Base-by-base conservation (phyloP, 2,329 filamentous ascomycete species). In the Didymella segeticola region DNA sequence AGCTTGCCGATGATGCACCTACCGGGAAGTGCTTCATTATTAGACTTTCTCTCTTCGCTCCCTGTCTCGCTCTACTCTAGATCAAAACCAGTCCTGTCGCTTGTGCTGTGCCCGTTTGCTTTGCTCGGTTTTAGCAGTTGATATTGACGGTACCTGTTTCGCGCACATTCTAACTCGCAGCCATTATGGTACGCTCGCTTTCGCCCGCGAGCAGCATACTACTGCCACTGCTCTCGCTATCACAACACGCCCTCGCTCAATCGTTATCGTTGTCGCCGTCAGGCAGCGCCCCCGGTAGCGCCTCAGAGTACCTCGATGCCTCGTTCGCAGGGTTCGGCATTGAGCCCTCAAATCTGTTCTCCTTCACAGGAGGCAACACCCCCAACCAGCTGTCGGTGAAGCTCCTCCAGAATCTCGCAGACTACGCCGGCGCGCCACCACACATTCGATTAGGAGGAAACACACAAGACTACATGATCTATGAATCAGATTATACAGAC, bases 271-370 rank as follows among this genome's bases (percentile, higher is more conserved):
- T 76, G 30, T 67, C 70, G 15, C 64, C 70, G 22, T 56, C 66
- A 6, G 51, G 62, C n/a, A 67, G 57, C 19, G 67, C 72, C 6
- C 59, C 71, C 9, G 57, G 55, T 36, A 64, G 57, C 31, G 67
- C 73, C 29, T 77, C 72, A 6, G 62, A 68, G 29, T 65, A 69
- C 27, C 57, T 82, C 51, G 69, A 75, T 61, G 74, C 76, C 8
- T 78, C 77, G 1, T 82, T 78, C 60, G 79, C 78, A 9, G 79
- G 79, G 51, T 80, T 82, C 53, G 80, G 80, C 37, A 82, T 82
- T 57, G 80, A 83, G 69, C 77, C 80, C 22, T 81, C 79, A 17
- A 82, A 82, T 56, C 71, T 83, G 7, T 82, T 79, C 67, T 79
- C 79, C 43, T 83, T 80, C 64, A 80, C 78, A 11, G 80, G 80